A percentile compares a stretch with the other conserved stretches of the same genome.
phyloP scores from a whole-genome alignment of 73 alveolate genomes.

The Uronychia setigera region DNA sequence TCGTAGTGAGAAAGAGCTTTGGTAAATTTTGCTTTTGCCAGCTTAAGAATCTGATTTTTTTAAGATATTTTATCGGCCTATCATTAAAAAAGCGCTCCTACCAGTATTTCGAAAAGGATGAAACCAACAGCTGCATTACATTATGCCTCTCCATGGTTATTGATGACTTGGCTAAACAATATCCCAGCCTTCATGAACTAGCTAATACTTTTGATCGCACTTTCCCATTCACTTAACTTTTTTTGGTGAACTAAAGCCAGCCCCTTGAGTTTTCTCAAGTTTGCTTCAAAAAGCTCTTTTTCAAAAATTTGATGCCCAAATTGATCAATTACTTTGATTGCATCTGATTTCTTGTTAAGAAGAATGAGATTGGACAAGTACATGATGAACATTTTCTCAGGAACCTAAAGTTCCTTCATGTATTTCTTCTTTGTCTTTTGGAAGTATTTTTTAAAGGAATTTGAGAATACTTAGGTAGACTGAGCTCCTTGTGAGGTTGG shows the following conservation, averaged over 20 bases:
- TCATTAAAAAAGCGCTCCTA: not conserved
- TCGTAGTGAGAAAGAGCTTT: constrained; percentile 23
- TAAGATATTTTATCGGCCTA: not conserved
- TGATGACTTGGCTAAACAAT: constrained; percentile 6
- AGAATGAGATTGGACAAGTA: constrained; percentile 23
- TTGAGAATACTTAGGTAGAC: not conserved
- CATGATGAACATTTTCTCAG: not conserved
- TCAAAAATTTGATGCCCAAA: constrained; percentile 21
- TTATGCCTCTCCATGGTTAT: constrained; percentile 27
- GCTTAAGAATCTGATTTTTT: not conserved
- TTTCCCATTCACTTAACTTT: constrained; percentile 14
- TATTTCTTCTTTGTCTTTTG: not conserved
- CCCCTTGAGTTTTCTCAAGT: constrained; percentile 23
- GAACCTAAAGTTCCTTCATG: constrained; percentile 10
- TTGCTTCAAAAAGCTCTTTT: constrained; percentile 20
- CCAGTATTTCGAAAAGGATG: constrained; percentile 7
- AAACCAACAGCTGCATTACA: constrained; percentile 26
- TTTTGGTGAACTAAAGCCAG: constrained; percentile 17
- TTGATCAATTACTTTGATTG: constrained; percentile 29
- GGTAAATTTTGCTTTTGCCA: constrained; percentile 7
- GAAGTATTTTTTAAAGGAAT: not conserved
- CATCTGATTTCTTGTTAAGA: constrained; percentile 16
- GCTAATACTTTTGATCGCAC: constrained; percentile 9
- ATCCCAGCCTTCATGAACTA: constrained; percentile 26
- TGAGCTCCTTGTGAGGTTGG: too few species aligned